Evolutionary conservation across 164 flowering plant species (phyloP), one percentile per base, ranked within the genome.

Genomic region (Umbilicus rupestris): DNA sequence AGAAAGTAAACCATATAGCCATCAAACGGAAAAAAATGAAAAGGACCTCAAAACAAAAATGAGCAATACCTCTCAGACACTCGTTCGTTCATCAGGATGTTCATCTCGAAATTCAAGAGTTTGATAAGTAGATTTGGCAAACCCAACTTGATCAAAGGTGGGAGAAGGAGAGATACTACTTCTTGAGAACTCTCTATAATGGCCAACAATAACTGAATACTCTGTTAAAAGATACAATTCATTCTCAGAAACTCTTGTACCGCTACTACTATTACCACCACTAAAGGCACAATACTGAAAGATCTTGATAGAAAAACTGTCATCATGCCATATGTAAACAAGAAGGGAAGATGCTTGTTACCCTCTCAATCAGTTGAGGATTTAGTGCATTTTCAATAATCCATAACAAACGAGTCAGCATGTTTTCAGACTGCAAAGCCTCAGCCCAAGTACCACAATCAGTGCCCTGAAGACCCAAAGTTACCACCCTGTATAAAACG

Each of bases 351-450:
- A 47, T 63, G 11, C 30, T 59, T 7, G 39, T 20, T 74, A 90
- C 98, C 95, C 82, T 91, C 69, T 90, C 95, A 33, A 89, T 69
- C 50, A 94, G 95, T 68, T 76, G 85, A 15, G 78, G 67, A 73
- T 88, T 89, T 58, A 94, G 80, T 64, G 96, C 79, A 73, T 94
- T 94, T 68, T 86, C 97, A 14, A 81, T 79, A 73, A 94, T 73
- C 96, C 97, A 94, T 33, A 89, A 63, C 65, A 94, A 70, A 68
- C 88, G 97, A 39, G 74, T 50, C 31, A 94, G 55, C 46, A 85
- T 73, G 72, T 80, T 73, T 64, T 83, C 90, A 73, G 85, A 66
- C 66, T 73, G 74, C 80, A 94, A 76, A 39, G 80, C 83, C 69
- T 81, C 74, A 35, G 80, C 89, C 96, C 91, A 91, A 5, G 59